phyloP scores from a whole-genome alignment of 495 filamentous ascomycete species.

The Mytilinidion resinicola region DNA sequence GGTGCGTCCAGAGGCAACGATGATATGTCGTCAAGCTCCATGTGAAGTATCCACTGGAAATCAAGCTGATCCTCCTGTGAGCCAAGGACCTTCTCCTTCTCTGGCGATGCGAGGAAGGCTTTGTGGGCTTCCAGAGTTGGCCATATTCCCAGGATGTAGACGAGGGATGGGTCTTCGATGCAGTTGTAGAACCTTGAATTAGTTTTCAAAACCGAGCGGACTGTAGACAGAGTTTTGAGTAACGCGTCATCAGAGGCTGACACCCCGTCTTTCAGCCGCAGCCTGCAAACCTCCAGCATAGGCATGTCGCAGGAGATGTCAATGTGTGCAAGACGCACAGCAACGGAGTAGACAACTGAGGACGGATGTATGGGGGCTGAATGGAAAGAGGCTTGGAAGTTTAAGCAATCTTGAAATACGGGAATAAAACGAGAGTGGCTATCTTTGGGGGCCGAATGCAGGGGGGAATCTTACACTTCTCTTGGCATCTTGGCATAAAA shows the following conservation, averaged over 20 bases:
- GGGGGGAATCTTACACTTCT: no score
- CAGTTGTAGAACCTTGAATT: conserved; percentile 23
- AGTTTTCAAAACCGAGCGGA: conserved; percentile 15
- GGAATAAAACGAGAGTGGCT: no score
- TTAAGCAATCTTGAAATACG: no score
- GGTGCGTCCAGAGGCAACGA: conserved; percentile 23
- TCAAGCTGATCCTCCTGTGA: conserved; percentile 18
- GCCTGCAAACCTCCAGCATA: conserved; percentile 17
- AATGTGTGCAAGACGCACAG: conserved; percentile 2
- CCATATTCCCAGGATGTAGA: conserved; percentile 27
- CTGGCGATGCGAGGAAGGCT: conserved; percentile 19
- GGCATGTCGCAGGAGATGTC: conserved; percentile 16
- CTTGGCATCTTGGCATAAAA: no score
- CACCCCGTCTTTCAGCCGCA: conserved; percentile 13
- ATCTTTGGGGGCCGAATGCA: no score
- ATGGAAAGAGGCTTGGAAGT: no score
- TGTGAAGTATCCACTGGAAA: conserved; percentile 19
- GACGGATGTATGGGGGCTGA: no score
- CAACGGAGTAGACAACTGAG: no score
- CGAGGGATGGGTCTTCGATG: conserved; percentile 18
- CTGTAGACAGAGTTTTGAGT: conserved; percentile 20
- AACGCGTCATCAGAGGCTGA: conserved; percentile 7
- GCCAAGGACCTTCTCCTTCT: conserved; percentile 17
- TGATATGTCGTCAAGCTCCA: conserved; percentile 17
- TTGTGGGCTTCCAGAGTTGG: conserved; percentile 18